Conservation (phyloP, 73 alveolate species). For the Tetrahymena thermophila region DNA sequence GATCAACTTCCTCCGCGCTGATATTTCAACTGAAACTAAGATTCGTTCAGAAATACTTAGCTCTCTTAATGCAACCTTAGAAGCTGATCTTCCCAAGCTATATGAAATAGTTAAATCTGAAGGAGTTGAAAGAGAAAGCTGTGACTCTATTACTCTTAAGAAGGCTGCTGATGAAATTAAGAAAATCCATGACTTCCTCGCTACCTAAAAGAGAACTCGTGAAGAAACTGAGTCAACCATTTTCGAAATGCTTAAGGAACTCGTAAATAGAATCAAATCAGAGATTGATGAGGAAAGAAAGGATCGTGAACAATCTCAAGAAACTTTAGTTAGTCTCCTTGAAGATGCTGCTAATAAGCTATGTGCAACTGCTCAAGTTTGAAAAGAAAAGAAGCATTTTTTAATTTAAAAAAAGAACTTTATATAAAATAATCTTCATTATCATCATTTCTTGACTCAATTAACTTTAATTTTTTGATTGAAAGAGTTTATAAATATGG, state of each 20-base stretch:
- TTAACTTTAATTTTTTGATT: not conserved
- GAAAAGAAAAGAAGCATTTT: constrained; percentile 4
- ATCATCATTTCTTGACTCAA: not conserved
- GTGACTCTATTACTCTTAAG: constrained; percentile 35
- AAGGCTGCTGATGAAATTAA: constrained; percentile 48
- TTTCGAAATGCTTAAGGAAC: constrained; percentile 77
- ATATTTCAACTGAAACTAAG: constrained; percentile 38
- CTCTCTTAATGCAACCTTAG: constrained; percentile 24
- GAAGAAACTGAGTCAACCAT: constrained; percentile 92
- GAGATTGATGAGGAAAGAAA: constrained; percentile 89
- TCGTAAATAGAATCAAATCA: constrained; percentile 77
- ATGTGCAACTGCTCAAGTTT: constrained; percentile 37
- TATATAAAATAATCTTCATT: not conserved
- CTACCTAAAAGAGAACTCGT: constrained; percentile 46
- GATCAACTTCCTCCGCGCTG: constrained; percentile 37
- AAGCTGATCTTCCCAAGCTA: constrained; percentile 40
- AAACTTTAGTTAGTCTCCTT: constrained; percentile 77
- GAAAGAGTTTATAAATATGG: not conserved
- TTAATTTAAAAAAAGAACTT: not conserved
- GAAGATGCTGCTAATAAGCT: constrained; percentile 93
- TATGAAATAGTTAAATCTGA: constrained; percentile 28
- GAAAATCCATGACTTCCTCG: constrained; percentile 30
- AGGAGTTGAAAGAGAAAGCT: constrained; percentile 41
- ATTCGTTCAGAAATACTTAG: constrained; percentile 39
- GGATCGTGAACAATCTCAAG: constrained; percentile 89